Base-by-base conservation (phyloP, 495 filamentous ascomycete genomes). In the Aspergillus sclerotioniger region DNA sequence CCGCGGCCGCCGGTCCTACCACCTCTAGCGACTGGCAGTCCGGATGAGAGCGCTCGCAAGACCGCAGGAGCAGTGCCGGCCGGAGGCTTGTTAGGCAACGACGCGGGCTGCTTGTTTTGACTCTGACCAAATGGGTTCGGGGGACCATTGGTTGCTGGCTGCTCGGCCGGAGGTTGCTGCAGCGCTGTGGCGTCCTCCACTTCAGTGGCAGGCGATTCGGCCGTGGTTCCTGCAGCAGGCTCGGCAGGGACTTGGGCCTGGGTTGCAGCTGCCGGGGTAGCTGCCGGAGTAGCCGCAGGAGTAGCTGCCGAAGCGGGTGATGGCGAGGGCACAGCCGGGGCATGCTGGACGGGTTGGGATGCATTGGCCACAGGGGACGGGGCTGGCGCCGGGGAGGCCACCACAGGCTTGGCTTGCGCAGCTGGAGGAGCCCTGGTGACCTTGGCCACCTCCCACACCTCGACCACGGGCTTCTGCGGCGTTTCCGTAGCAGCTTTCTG, bases 401-500 rank as follows among this genome's bases (percentile, higher is more conserved):
- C 65, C 37, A 66, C 70, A 15, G 71, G 71, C 55, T 73, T 78
- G 0, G 60, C 54, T 33, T 64, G 63, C n/a, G 63, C 59, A 35
- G 79, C 68, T 16, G 79, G 72, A 10, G 80, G 74, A 51, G 85
- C 80, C 63, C 85, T 90, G n/a, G 84, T 83, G 21, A 76, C 75
- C 72, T 92, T 90, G 0, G 86, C 90, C 31, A 87, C 72, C 39
- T 87, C 84, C 90, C 90, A 97, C 0, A 96, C 92, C 67, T 96
- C 91, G 10, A 72, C 78, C 7, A 97, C 91, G 13, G 90, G 84
- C 56, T 82, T 83, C 66, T 92, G 77, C 2, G 92, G 92, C 0
- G 90, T 95, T n/a, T 96, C 89, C 21, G 78, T 80, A 0, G 88
- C 91, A 15, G 90, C 91, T 49, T 83, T 87, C 57, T 90, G 80